phyloP scores from a whole-genome alignment of 305 asterid species.

The Euphrasia arctica region DNA sequence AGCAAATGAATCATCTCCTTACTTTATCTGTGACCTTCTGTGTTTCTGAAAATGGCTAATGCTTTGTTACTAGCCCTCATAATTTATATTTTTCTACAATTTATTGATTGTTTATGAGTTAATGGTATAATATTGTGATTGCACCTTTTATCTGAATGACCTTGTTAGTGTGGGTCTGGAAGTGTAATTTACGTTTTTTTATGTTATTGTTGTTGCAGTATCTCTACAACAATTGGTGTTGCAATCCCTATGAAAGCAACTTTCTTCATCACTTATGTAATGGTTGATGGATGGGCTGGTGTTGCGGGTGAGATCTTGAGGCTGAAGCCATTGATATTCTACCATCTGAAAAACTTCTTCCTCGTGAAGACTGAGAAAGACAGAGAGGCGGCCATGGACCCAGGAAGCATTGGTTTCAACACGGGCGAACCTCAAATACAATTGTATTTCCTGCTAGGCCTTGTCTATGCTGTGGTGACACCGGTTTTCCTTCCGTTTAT shows the following conservation, averaged over 20 bases:
- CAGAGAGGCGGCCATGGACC: slow-evolving; percentile 90
- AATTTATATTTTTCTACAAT: neutral
- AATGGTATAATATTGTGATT: neutral
- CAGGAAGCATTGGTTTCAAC: slow-evolving; percentile 89
- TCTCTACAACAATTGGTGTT: slow-evolving; percentile 69
- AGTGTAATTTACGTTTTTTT: no score
- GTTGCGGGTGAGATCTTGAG: slow-evolving; percentile 89
- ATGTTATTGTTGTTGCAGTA: slow-evolving; percentile 39
- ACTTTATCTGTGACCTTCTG: no score
- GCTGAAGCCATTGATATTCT: slow-evolving; percentile 74
- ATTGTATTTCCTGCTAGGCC: slow-evolving; percentile 88
- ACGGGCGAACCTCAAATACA: slow-evolving; percentile 99
- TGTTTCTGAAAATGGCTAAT: neutral
- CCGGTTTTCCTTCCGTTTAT: slow-evolving; percentile 94
- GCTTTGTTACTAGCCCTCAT: neutral
- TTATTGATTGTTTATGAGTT: neutral
- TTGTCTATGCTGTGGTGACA: slow-evolving; percentile 83
- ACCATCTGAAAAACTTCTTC: slow-evolving; percentile 77
- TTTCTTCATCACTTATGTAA: slow-evolving; percentile 83
- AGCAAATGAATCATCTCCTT: neutral
- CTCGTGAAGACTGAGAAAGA: slow-evolving; percentile 93
- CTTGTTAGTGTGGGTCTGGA: no score
- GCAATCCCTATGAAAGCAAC: slow-evolving; percentile 98
- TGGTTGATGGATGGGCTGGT: slow-evolving; percentile 99
- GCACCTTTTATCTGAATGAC: no score